Conservation (phyloP, 441 rosid genomes). For the Pelargonium fulgidum region DNA sequence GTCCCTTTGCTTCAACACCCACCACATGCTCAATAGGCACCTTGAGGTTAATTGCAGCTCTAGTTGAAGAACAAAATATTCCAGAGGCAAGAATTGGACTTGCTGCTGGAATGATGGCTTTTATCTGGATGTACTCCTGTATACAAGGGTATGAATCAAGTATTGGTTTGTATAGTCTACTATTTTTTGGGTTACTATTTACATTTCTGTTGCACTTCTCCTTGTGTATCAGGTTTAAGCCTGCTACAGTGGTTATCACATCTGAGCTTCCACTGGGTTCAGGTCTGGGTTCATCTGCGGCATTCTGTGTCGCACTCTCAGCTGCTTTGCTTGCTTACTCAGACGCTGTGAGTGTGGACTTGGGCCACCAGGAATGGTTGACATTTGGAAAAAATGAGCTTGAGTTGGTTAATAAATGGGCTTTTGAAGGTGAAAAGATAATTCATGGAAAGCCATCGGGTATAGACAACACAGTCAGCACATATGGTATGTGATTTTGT, state of each 20-base stretch:
- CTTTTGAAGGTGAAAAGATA: conserved; percentile 89
- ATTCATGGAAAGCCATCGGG: conserved; percentile 94
- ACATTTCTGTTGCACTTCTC: conserved; percentile 18
- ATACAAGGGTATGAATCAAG: conserved; percentile 60
- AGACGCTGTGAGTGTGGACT: conserved; percentile 32
- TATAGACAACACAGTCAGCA: conserved; percentile 88
- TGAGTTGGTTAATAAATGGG: conserved; percentile 80
- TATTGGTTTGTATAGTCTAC: conserved; percentile 11
- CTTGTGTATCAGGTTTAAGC: conserved; percentile 46
- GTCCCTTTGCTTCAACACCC: conserved; percentile 40
- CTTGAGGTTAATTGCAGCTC: conserved; percentile 37
- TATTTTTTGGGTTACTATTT: background rate
- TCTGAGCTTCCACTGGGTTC: conserved; percentile 86
- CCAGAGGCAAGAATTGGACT: conserved; percentile 63
- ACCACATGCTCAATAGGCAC: conserved; percentile 46
- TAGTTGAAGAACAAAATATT: conserved; percentile 60
- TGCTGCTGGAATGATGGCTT: conserved; percentile 64
- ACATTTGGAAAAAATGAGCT: conserved; percentile 44
- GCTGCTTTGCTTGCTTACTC: conserved; percentile 60
- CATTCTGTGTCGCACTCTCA: conserved; percentile 68
- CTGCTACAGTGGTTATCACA: conserved; percentile 55
- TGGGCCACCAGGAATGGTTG: conserved; percentile 44
- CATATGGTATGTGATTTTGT: conserved; percentile 54
- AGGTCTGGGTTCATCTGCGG: conserved; percentile 91
- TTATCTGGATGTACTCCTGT: conserved; percentile 79